phyloP scores from a whole-genome alignment of 2,329 filamentous ascomycete species.

The Apiospora rasikravindrae region DNA sequence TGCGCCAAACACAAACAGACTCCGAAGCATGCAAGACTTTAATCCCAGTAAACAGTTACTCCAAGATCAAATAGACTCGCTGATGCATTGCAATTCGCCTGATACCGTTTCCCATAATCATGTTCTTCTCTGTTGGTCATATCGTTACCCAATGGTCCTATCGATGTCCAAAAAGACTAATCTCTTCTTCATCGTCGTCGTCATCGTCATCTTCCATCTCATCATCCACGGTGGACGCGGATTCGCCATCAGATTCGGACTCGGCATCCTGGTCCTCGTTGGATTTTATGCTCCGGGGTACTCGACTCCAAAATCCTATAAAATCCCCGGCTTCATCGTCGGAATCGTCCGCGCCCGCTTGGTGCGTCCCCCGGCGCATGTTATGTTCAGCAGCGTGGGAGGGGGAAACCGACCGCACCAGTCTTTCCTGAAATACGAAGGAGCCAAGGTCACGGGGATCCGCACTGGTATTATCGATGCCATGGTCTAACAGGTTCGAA shows the following conservation, averaged over 20 bases:
- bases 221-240: conserved; percentile 41
- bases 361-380: conserved; percentile 29
- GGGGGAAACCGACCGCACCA: conserved; percentile 53
- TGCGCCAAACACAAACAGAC: background rate
- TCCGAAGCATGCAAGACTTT: background rate
- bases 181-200: conserved; percentile 50
- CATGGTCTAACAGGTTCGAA: conserved; percentile 34
- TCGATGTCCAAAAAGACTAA: conserved; percentile 45
- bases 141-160: conserved; percentile 26
- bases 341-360: conserved; percentile 36
- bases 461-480: conserved; percentile 26
- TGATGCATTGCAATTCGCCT: conserved; percentile 1
- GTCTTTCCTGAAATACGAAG: conserved; percentile 42
- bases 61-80: conserved; percentile 3
- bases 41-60: conserved; percentile 13
- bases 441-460: conserved; percentile 25
- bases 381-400: conserved; percentile 31
- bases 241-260: conserved; percentile 36
- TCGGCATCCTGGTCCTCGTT: conserved; percentile 43
- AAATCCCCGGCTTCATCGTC: conserved; percentile 61
- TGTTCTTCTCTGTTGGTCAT: background rate
- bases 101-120: background rate
- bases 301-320: conserved; percentile 62
- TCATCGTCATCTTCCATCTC: conserved; percentile 55
- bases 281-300: conserved; percentile 44